Percentiles rank a stretch among this genome's conserved stretches.
phyloP scores from a whole-genome alignment of 176 grass and related monocot genomes.

The Otatea glauca region DNA sequence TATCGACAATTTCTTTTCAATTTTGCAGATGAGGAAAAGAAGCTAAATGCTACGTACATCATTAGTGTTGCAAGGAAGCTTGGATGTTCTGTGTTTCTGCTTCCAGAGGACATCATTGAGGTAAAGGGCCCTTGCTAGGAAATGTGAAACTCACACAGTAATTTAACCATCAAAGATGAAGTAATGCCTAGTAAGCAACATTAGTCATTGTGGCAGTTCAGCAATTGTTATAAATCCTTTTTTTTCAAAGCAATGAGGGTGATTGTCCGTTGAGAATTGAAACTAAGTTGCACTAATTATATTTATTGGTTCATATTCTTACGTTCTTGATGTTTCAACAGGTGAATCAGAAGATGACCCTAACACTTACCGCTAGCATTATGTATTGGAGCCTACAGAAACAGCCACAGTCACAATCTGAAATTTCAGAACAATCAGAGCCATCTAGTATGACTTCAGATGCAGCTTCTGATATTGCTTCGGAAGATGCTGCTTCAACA shows the following conservation, averaged over 20 bases:
- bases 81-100: constrained; percentile 92
- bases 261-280: neutral
- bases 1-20: constrained; percentile 4
- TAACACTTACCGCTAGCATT: constrained; percentile 90
- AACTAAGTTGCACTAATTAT: neutral
- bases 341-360: constrained; percentile 99
- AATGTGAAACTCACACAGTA: constrained; percentile 18
- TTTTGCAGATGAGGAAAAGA: constrained; percentile 83
- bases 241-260: neutral
- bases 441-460: constrained; percentile 61
- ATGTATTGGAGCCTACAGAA: constrained; percentile 94
- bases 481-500: constrained; percentile 69
- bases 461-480: constrained; percentile 69
- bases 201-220: neutral
- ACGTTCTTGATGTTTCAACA: constrained; percentile 45
- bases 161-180: constrained; percentile 2
- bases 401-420: constrained; percentile 55
- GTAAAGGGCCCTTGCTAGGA: constrained; percentile 51
- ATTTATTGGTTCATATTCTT: constrained; percentile 21
- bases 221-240: neutral
- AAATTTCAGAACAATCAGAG: constrained; percentile 60
- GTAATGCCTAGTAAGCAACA: neutral
- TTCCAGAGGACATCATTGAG: constrained; percentile 98
- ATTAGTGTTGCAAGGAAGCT: constrained; percentile 96
- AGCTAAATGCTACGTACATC: constrained; percentile 96